These are phyloP conservation scores for Euphrasia confusa DNA, from an alignment of 257 asterid genomes.

Conservation along the genomic window DNA sequence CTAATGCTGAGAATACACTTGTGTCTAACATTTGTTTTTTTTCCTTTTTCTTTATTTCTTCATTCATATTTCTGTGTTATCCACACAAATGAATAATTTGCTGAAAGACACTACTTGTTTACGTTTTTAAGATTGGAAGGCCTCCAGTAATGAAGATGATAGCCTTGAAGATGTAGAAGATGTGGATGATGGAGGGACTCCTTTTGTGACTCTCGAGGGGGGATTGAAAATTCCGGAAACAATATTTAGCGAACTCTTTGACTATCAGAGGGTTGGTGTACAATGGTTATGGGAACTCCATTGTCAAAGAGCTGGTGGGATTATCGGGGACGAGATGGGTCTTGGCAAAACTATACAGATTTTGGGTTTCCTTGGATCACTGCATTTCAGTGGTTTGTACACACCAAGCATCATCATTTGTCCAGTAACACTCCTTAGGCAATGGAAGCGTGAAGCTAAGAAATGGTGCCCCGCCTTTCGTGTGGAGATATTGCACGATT, in stretches of 20 bases:
- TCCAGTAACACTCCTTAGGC: conserved; percentile 89
- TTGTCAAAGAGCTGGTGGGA: conserved; percentile 96
- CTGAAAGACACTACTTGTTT: conserved; percentile 21
- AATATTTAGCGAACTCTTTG: conserved; percentile 66
- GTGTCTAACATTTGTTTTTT: not conserved
- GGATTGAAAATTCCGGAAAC: conserved; percentile 79
- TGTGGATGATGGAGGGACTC: conserved; percentile 41
- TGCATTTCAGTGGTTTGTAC: conserved; percentile 85
- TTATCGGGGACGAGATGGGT: conserved; percentile 99
- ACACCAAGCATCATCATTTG: conserved; percentile 88
- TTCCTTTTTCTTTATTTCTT: too few relatives aligned
- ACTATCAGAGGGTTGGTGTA: conserved; percentile 96
- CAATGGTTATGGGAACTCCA: conserved; percentile 99
- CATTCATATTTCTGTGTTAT: not conserved
- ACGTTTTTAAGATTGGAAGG: conserved; percentile 44
- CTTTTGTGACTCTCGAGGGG: conserved; percentile 85
- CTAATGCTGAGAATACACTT: conserved; percentile 10
- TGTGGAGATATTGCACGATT: conserved; percentile 88
- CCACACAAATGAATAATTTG: conserved; percentile 13
- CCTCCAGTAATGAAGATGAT: conserved; percentile 51
- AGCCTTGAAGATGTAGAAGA: conserved; percentile 44
- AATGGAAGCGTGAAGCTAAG: conserved; percentile 91
- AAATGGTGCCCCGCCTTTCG: conserved; percentile 83
- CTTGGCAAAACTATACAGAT: conserved; percentile 96
- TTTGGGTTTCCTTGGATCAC: conserved; percentile 79